Evolutionary conservation across 495 filamentous ascomycete species (phyloP), one percentile per base, ranked within the genome.

Genomic region (Xylaria grammica): DNA sequence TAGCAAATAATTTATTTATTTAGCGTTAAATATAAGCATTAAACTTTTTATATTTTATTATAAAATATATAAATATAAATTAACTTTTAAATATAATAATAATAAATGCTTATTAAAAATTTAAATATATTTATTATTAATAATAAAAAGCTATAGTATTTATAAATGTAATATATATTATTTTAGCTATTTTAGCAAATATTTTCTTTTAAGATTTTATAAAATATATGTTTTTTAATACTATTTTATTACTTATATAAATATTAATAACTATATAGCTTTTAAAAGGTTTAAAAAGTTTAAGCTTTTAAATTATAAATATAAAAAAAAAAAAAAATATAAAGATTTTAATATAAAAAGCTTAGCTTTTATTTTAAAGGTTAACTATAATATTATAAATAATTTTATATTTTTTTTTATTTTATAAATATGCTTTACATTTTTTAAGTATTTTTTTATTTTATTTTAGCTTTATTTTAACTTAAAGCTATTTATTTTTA

Each of bases 221-320:
- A 46, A 61, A 66, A 67, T 60, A 59, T 46, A 54, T 44, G 57
- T 52, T 44, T 48, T 61, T 60, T 60, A 51, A 55, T 29, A 24
- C 8, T 48, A 60, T 48, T 45, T 61, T 52, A 62, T 67, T 67
- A 32, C 38, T 52, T 5, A 29, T 68, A 15, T 53, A 30, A 34
- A 53, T 53, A 19, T 52, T 32, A 19, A 52, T 32, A 29, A 66
- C 27, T 65, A 60, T 59, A 20, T 59, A 40, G 30, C n/a, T 52
- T 52, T 52, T 65, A 53, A 34, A 40, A 44, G n/a, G n/a, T n/a
- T n/a, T n/a, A n/a, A n/a, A n/a, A n/a, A n/a, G n/a, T n/a, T n/a
- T n/a, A n/a, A n/a, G n/a, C n/a, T n/a, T n/a, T n/a, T n/a, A n/a
- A n/a, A n/a, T n/a, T n/a, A n/a, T n/a, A n/a, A n/a, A n/a, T n/a